phyloP scores from a whole-genome alignment of 345 rosid genomes.

The Eucalyptus curtisii region DNA sequence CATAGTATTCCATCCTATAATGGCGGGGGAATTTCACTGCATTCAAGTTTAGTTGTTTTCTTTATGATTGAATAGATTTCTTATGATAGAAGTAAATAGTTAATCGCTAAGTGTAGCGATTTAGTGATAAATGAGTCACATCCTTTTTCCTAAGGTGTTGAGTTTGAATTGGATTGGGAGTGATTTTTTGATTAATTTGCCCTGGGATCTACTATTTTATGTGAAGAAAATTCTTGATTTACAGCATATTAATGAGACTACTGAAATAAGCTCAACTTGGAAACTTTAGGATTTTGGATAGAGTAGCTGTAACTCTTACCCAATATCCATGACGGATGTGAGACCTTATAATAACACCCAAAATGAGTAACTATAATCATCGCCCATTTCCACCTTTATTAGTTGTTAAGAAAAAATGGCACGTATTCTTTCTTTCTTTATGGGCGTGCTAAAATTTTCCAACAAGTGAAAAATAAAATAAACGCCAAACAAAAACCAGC shows the following conservation, averaged over 20 bases:
- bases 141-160: background rate
- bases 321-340: background rate
- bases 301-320: background rate
- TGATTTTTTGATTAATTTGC: background rate
- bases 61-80: background rate
- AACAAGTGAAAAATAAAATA: background rate
- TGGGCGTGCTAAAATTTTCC: background rate
- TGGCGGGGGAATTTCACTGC: background rate
- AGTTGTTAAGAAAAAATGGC: background rate
- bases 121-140: background rate
- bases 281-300: background rate
- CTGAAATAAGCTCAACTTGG: fast-evolving
- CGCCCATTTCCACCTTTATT: background rate
- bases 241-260: background rate
- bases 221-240: background rate
- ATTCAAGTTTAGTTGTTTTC: background rate
- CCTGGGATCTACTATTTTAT: background rate
- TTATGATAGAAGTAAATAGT: background rate
- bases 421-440: background rate
- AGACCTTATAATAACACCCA: background rate
- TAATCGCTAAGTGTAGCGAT: fast-evolving
- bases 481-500: background rate
- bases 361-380: background rate
- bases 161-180: background rate
- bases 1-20: background rate